phyloP scores from a whole-genome alignment of 306 rosid genomes.

The Quercus variabilis region DNA sequence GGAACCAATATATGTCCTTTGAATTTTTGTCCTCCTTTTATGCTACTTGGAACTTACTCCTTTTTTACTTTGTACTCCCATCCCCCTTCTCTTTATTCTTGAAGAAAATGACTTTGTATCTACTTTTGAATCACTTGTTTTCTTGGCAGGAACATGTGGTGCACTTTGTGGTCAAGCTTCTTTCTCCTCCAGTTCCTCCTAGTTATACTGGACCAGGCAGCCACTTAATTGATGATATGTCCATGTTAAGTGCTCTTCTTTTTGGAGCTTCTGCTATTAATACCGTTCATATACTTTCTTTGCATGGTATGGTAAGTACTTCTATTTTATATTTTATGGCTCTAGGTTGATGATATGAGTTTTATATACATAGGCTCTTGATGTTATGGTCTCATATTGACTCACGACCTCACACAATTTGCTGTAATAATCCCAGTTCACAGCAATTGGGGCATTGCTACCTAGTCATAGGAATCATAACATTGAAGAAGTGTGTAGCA shows the following conservation, averaged over 20 bases:
- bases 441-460: not conserved
- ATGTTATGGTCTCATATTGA: not conserved
- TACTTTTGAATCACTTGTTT: not conserved
- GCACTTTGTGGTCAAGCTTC: slow-evolving; percentile 61
- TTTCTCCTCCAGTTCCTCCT: slow-evolving; percentile 49
- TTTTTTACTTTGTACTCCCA: slow-evolving; percentile 9
- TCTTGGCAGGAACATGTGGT: slow-evolving; percentile 70
- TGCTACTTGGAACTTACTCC: slow-evolving; percentile 2
- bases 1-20: not conserved
- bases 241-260: slow-evolving; percentile 61
- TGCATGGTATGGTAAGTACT: slow-evolving; percentile 70
- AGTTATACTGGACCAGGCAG: slow-evolving; percentile 44
- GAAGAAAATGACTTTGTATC: not conserved
- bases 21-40: not conserved
- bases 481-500: not conserved
- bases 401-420: not conserved
- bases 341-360: not conserved
- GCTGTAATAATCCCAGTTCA: not conserved
- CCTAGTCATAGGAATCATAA: not conserved
- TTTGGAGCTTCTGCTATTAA: slow-evolving; percentile 56
- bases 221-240: slow-evolving; percentile 51
- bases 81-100: slow-evolving; percentile 13
- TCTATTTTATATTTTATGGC: slow-evolving; percentile 3
- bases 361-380: slow-evolving; percentile 10
- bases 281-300: slow-evolving; percentile 63